Base-by-base conservation (phyloP, 305 asterid genomes). In the Euphrasia arctica region DNA sequence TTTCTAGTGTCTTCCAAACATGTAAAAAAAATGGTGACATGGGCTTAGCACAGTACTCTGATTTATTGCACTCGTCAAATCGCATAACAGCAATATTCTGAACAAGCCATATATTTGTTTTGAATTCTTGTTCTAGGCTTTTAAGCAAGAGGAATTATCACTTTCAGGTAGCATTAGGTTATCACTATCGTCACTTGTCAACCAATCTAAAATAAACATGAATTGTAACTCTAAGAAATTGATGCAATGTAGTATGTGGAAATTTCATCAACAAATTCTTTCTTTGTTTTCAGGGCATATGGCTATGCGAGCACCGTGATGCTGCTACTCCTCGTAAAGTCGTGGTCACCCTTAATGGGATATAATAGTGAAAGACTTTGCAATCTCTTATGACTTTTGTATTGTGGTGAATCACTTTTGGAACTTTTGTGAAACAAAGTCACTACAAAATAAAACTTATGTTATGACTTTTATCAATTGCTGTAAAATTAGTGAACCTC, bases 271-370 rank as follows among this genome's bases (percentile, higher is more conserved):
- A 54, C 22, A 54, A 13, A 66, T 64, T 5, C 29, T 31, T 68
- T 31, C 25, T 68, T 52, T 58, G 70, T 69, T 75, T 75, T 66
- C 87, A 91, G 97, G 98, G 98, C 29, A 83, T 92, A 74, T 92
- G 98, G 98, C 80, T 92, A 55, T 92, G 98, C 13, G 98, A 92
- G 79, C 98, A 92, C 77, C 97, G 96, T 0, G 97, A 92, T 69
- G 81, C 83, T 54, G 93, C 96, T 51, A 85, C 95, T 52, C 83
- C 95, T 2, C 93, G 96, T 48, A 80, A 68, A 64, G 71, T 92
- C 36, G 98, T 92, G 63, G 76, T 92, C 76, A 92, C 98, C 66
- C 87, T 92, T 28, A 92, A 83, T 75, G 97, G 97, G 60, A 78
- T 89, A 4, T 88, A 45, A 71, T 5, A 39, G 9, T 39, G 42